Evolutionary conservation across 2,329 filamentous ascomycete genomes (phyloP).

Genomic region (Botryosphaeria dothidea): DNA sequence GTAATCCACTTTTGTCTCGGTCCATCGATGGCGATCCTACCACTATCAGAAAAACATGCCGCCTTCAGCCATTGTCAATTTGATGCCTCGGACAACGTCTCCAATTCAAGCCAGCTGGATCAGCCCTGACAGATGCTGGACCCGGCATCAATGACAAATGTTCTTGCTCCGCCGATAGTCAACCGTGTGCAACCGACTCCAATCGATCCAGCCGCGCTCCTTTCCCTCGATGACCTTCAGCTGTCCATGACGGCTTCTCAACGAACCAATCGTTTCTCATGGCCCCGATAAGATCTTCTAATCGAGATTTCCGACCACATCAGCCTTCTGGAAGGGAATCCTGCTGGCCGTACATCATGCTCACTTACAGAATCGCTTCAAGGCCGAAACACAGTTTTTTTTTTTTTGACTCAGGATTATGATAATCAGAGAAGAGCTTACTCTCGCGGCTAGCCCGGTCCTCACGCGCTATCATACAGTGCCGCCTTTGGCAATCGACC

Average conservation of each 20-base stretch:
- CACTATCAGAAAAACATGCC: background rate
- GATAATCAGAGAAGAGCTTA: too few species aligned
- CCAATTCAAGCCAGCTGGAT: background rate
- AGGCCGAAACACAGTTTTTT: too few species aligned
- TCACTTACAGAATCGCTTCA: too few species aligned
- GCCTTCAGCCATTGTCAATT: background rate
- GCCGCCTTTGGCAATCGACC: background rate
- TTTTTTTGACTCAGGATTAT: too few species aligned
- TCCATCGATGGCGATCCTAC: slow-evolving; percentile 8
- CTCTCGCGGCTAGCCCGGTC: too few species aligned
- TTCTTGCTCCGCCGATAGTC: too few species aligned
- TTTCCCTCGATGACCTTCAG: background rate
- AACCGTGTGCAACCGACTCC: background rate
- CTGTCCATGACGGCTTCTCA: background rate
- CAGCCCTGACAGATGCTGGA: background rate
- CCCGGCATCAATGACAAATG: background rate
- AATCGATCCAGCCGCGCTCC: background rate
- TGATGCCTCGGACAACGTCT: background rate
- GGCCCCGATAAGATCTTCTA: too few species aligned
- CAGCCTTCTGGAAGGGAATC: too few species aligned
- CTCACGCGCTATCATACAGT: background rate
- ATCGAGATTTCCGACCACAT: too few species aligned
- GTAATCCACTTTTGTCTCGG: background rate
- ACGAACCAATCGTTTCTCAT: background rate
- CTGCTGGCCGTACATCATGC: too few species aligned